Conservation (phyloP, 208 protist species). For the Wallacemonas sp. region DNA sequence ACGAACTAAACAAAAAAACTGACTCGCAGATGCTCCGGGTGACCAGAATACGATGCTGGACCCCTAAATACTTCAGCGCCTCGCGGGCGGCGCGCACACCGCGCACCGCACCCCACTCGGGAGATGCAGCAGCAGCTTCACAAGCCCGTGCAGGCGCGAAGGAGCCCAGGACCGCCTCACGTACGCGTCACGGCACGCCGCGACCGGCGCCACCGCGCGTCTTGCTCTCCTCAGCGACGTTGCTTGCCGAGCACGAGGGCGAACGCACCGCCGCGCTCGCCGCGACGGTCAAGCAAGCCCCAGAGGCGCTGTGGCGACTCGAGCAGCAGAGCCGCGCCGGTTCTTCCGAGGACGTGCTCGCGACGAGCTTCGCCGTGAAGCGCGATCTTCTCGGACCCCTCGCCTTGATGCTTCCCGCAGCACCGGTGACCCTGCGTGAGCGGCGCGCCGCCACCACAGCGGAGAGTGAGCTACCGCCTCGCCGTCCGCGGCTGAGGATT, state of each 20-base stretch:
- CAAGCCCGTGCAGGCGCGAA: too few species aligned
- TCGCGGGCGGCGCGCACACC: background rate
- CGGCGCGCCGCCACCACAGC: background rate
- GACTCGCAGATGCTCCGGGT: slow-evolving; percentile 35
- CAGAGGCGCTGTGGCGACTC: background rate
- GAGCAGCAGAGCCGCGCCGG: background rate
- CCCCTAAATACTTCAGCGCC: slow-evolving; percentile 44
- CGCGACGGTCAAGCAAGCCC: background rate
- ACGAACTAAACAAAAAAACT: background rate
- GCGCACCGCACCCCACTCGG: slow-evolving; percentile 9
- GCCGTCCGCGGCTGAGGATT: background rate
- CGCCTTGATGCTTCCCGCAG: slow-evolving; percentile 19
- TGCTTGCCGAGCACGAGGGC: too few species aligned
- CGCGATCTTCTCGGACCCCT: slow-evolving; percentile 37
- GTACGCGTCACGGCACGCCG: too few species aligned
- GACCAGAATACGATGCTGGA: slow-evolving; percentile 35
- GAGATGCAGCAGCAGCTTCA: too few species aligned
- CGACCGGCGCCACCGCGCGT: too few species aligned
- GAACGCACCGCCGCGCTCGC: background rate
- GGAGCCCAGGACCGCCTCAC: too few species aligned
- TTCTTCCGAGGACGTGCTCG: background rate
- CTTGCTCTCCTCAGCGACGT: too few species aligned
- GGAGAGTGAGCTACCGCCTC: background rate
- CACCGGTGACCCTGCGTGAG: slow-evolving; percentile 6
- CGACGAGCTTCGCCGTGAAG: slow-evolving; percentile 3